Base-by-base conservation (phyloP, 345 rosid species). In the Melaleuca alternifolia region DNA sequence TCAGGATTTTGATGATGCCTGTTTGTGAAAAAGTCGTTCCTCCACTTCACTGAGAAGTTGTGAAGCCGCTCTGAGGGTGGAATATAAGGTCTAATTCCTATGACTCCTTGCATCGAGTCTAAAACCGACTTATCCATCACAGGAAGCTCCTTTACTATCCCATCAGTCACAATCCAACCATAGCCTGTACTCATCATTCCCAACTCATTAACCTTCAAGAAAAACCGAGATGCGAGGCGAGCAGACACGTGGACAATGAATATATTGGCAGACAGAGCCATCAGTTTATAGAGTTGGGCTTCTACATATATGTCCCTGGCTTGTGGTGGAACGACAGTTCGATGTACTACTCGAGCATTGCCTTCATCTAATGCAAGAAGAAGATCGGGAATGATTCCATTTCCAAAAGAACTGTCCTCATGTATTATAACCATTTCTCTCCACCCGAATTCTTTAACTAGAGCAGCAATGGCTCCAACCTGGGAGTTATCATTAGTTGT, bases 371-470 rank as follows among this genome's bases (percentile, higher is more conserved):
- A 59, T 59, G 65, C 15, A 7, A 59, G 65, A 59, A n/a, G 65
- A 26, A 59, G 65, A 59, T 59, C 65, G 30, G 65, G 65, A 26
- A 59, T 59, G 65, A 59, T 59, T 59, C 65, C 65, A 12, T 50
- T 54, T 5, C 91, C 89, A 33, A 51, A 89, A 14, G 81, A 87
- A 20, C 85, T 83, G 54, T 86, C 88, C 84, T 83, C 89, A 62
- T 87, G 87, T 26, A 91, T 84, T 10, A 82, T 87, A 23, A 89
- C 85, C 21, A 83, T 82, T 26, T 86, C 85, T 83, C 85, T 87
- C 89, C 91, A 91, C 33, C 89, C 84, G 6, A 71, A 90, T 5
- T 86, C 81, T 85, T 88, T 28, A 56, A 90, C 51, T 7, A 89
- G 71, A 46, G 87, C 88, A 33, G 62, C 83, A 20, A 90, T 82